A percentile compares a stretch with the other conserved stretches of the same genome.
Conservation (phyloP, 805 yeast genomes). For the Pichia pseudocactophila region DNA sequence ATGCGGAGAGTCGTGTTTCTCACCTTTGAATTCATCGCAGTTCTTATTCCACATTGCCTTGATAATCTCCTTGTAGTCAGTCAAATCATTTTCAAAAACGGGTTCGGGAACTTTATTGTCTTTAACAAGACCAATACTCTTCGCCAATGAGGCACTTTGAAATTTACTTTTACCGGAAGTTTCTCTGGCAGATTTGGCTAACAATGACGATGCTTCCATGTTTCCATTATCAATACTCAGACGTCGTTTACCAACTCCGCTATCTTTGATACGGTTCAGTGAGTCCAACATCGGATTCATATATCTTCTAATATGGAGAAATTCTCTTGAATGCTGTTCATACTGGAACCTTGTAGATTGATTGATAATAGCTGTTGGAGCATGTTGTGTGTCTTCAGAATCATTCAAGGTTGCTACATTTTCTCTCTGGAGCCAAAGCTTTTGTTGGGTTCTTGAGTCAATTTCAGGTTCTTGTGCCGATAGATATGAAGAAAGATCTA, state of each 20-base stretch:
- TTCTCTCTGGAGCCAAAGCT: constrained; percentile 77
- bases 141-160: constrained; percentile 1
- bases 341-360: constrained; percentile 60
- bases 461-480: constrained; percentile 29
- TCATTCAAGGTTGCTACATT: constrained; percentile 51
- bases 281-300: constrained; percentile 63
- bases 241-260: not conserved
- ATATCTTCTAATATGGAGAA: constrained; percentile 57
- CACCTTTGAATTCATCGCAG: constrained; percentile 2
- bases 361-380: constrained; percentile 19
- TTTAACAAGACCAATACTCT: constrained; percentile 3
- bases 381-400: constrained; percentile 25
- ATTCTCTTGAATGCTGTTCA: constrained; percentile 70
- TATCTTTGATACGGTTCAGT: constrained; percentile 39
- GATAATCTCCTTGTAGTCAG: constrained; percentile 4
- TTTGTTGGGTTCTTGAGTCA: constrained; percentile 74
- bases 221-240: not conserved
- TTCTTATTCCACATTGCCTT: constrained; percentile 11
- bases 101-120: constrained; percentile 1
- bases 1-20: not conserved
- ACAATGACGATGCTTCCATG: not conserved
- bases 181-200: constrained; percentile 1
- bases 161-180: not conserved
- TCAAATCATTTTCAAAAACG: constrained; percentile 6
- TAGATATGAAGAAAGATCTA: constrained; percentile 22